These are phyloP conservation scores for Xylaria sp. DNA, from an alignment of 2,329 filamentous ascomycete species.

Conservation along the genomic window DNA sequence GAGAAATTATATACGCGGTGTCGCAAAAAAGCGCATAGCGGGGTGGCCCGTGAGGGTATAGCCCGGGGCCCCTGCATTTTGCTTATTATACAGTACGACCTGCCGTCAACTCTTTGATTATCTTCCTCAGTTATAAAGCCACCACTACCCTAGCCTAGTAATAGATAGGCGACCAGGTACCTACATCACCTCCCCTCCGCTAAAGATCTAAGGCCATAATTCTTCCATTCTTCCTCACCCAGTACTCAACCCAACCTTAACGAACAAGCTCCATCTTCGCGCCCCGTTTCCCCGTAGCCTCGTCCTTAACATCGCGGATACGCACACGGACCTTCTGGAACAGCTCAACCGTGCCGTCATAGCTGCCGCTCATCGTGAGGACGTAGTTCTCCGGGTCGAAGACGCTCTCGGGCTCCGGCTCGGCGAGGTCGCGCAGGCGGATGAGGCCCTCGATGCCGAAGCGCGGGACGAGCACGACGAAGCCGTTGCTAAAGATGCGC, in stretches of 20 bases:
- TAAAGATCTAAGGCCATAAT: background rate
- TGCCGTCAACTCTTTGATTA: too few relatives aligned
- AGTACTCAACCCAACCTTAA: too few relatives aligned
- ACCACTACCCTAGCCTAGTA: too few relatives aligned
- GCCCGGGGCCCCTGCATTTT: too few relatives aligned
- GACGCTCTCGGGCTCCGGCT: conserved; percentile 76
- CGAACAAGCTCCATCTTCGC: conserved; percentile 74
- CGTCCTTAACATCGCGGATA: conserved; percentile 92
- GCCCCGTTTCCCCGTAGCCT: conserved; percentile 93
- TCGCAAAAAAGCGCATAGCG: too few relatives aligned
- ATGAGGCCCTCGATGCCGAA: conserved; percentile 97
- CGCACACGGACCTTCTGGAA: conserved; percentile 91
- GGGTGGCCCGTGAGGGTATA: too few relatives aligned
- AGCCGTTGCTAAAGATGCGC: conserved; percentile 96
- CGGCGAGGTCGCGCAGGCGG: conserved; percentile 79
- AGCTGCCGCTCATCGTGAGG: conserved; percentile 64
- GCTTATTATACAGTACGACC: too few relatives aligned
- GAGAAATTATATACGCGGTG: too few relatives aligned
- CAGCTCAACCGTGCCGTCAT: conserved; percentile 71
- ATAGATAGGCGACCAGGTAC: background rate
- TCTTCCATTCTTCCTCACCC: background rate
- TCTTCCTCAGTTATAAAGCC: too few relatives aligned
- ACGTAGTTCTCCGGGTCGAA: conserved; percentile 89
- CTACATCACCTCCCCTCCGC: background rate
- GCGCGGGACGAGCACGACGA: conserved; percentile 92